phyloP scores from a whole-genome alignment of 768 basidiomycete genomes.

The Lentinus brumalis region DNA sequence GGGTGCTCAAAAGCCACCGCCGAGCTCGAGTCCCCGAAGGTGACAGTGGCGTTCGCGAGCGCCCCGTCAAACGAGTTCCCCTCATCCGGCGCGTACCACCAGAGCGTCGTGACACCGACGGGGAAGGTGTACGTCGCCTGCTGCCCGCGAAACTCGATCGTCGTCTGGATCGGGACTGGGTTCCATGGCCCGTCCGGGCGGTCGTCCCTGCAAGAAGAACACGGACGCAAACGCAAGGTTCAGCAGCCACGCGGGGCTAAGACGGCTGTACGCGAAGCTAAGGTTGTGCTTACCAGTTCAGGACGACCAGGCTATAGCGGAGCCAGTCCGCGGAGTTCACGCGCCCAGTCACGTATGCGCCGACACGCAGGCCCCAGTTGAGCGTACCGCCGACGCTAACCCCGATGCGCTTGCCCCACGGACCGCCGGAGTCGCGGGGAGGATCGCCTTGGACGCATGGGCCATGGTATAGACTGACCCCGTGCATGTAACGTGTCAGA shows the following conservation, averaged over 20 bases:
- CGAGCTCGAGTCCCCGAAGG: not conserved
- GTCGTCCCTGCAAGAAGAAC: conserved; percentile 43
- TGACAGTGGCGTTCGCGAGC: not conserved
- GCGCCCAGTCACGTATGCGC: conserved; percentile 65
- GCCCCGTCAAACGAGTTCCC: conserved; percentile 1
- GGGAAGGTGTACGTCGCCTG: conserved; percentile 77
- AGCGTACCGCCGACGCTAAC: conserved; percentile 59
- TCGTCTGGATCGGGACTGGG: conserved; percentile 53
- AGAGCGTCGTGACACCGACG: conserved; percentile 65
- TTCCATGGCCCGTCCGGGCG: conserved; percentile 52
- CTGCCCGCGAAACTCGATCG: conserved; percentile 64
- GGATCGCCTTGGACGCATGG: conserved; percentile 71
- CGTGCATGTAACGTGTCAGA: not conserved
- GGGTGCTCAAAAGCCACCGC: not conserved
- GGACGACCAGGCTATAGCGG: conserved; percentile 70
- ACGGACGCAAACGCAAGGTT: not conserved
- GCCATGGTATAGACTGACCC: conserved; percentile 67
- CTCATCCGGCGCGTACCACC: conserved; percentile 45
- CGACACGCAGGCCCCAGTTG: conserved; percentile 61
- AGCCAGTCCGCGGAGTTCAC: conserved; percentile 55
- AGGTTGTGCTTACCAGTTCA: conserved; percentile 52
- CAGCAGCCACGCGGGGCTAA: not conserved
- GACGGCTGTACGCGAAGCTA: not conserved
- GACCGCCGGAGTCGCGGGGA: conserved; percentile 71
- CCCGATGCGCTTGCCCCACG: conserved; percentile 68